Conservation (phyloP, 768 basidiomycete species). For the Leccinum disarticulatum region DNA sequence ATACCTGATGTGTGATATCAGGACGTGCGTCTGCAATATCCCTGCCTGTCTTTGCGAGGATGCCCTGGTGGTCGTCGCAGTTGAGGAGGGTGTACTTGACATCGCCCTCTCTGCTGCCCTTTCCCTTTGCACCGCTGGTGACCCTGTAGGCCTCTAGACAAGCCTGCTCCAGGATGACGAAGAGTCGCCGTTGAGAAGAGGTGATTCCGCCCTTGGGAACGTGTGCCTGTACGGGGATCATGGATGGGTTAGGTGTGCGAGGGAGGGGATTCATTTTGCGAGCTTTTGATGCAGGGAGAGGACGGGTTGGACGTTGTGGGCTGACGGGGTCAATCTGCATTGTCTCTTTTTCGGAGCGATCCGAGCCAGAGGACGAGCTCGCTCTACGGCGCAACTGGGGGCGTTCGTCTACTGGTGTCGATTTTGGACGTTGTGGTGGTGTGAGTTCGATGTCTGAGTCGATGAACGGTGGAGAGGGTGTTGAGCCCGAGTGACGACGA, state of each 20-base stretch:
- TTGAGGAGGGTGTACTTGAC: slow-evolving; percentile 96
- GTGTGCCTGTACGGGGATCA: slow-evolving; percentile 81
- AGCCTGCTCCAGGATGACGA: slow-evolving; percentile 90
- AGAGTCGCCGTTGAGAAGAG: slow-evolving; percentile 65
- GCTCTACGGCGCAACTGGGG: slow-evolving; percentile 48
- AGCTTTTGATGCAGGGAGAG: slow-evolving; percentile 54
- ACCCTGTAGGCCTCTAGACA: slow-evolving; percentile 95
- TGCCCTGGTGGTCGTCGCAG: slow-evolving; percentile 99
- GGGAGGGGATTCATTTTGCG: slow-evolving; percentile 58
- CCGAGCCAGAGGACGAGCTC: slow-evolving; percentile 37
- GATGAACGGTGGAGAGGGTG: slow-evolving; percentile 27
- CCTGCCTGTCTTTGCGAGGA: slow-evolving; percentile 94
- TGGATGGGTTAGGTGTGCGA: slow-evolving; percentile 59
- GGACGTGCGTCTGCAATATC: slow-evolving; percentile 99
- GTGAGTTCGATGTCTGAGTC: slow-evolving; percentile 29
- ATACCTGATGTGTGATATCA: slow-evolving; percentile 97
- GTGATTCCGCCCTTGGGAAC: slow-evolving; percentile 59
- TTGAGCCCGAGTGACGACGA: slow-evolving; percentile 65
- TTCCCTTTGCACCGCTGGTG: slow-evolving; percentile 55
- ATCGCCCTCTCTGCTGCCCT: slow-evolving; percentile 59
- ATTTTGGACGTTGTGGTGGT: slow-evolving; percentile 71
- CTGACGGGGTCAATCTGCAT: slow-evolving; percentile 33
- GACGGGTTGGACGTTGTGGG: slow-evolving; percentile 59
- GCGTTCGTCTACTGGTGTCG: slow-evolving; percentile 64
- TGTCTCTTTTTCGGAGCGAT: slow-evolving; percentile 34